These are phyloP conservation scores for Pichia terricola DNA, from an alignment of 1,139 yeast genomes.

Conservation along the genomic window DNA sequence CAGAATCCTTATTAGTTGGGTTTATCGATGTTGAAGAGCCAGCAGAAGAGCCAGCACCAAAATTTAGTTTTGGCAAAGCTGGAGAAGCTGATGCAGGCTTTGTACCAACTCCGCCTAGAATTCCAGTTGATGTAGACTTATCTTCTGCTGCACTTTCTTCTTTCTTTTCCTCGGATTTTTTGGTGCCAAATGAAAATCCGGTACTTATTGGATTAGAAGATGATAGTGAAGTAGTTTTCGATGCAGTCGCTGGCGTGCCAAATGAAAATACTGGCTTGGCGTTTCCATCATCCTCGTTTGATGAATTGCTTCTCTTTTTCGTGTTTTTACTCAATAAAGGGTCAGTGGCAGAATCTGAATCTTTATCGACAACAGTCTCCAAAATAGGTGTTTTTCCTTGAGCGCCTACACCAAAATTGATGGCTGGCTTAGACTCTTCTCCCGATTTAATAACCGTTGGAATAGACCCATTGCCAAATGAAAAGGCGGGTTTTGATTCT, in stretches of 20 bases:
- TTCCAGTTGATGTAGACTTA: background rate
- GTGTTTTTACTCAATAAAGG: background rate
- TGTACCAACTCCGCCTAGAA: too few species aligned
- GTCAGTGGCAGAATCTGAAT: background rate
- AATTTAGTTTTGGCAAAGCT: background rate
- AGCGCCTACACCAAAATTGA: background rate
- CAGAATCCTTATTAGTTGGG: too few species aligned
- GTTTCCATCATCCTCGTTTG: background rate
- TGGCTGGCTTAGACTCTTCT: background rate
- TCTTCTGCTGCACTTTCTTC: background rate
- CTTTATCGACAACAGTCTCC: conserved; percentile 3
- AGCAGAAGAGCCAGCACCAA: background rate
- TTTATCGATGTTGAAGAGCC: too few species aligned
- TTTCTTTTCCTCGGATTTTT: background rate
- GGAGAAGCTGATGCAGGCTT: background rate
- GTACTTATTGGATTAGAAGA: background rate
- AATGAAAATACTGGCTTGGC: background rate
- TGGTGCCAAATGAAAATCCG: conserved; percentile 1
- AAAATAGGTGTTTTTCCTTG: background rate
- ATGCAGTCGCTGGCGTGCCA: background rate
- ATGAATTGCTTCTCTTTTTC: background rate
- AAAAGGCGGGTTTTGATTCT: background rate
- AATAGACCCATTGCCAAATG: background rate
- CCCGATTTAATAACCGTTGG: too few species aligned
- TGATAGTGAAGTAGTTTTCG: background rate